phyloP scores from a whole-genome alignment of 805 yeast genomes.

The Metschnikowia shivogae region DNA sequence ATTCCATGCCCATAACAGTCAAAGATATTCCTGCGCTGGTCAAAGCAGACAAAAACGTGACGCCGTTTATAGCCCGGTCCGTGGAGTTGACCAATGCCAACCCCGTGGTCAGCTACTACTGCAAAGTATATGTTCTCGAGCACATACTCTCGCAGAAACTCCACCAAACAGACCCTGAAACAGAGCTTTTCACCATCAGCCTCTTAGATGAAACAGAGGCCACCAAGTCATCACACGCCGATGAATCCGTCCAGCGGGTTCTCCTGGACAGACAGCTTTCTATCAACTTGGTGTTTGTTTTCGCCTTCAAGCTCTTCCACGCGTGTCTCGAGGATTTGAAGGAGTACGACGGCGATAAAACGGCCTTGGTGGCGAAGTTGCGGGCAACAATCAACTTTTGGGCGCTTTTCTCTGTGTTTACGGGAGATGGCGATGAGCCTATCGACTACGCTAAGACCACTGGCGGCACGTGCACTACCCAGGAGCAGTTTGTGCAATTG shows the following conservation, averaged over 20 bases:
- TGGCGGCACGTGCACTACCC: constrained; percentile 61
- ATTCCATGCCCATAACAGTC: not conserved
- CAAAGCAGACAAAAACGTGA: constrained; percentile 35
- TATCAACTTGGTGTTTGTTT: constrained; percentile 29
- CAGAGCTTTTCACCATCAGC: constrained; percentile 54
- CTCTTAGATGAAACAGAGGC: constrained; percentile 71
- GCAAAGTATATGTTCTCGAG: constrained; percentile 67
- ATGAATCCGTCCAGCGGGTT: constrained; percentile 43
- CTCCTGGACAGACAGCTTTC: constrained; percentile 55
- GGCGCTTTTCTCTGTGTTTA: constrained; percentile 40
- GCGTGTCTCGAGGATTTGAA: constrained; percentile 36
- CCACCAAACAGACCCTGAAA: constrained; percentile 53
- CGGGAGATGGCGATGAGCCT: constrained; percentile 18
- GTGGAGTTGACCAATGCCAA: constrained; percentile 53
- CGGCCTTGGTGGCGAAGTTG: constrained; percentile 47
- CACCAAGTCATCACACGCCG: constrained; percentile 41
- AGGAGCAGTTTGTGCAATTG: constrained; percentile 49
- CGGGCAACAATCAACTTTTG: constrained; percentile 54
- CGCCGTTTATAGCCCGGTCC: constrained; percentile 51
- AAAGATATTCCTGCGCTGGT: constrained; percentile 11
- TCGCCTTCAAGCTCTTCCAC: constrained; percentile 57
- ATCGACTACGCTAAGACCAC: constrained; percentile 44
- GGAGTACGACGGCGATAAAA: constrained; percentile 38
- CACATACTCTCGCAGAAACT: constrained; percentile 56
- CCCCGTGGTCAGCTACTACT: constrained; percentile 70